These are phyloP conservation scores for Globisporangium radiosum DNA, from an alignment of 352 stramenopile species.

Conservation along the genomic window DNA sequence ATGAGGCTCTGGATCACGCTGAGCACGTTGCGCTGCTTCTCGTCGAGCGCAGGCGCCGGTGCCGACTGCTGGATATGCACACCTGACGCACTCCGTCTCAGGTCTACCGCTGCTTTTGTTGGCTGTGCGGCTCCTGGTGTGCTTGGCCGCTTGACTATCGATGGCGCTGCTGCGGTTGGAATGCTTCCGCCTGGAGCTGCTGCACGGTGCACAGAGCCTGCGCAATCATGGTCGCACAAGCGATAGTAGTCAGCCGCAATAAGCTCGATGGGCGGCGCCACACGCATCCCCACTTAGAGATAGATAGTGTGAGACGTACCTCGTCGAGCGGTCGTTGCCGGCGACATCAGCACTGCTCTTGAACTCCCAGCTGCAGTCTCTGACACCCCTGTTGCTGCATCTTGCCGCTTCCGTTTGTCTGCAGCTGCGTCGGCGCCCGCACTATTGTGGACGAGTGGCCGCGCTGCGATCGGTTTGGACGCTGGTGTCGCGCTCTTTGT, in stretches of 20 bases:
- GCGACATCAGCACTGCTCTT: constrained; percentile 1
- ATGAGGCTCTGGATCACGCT: constrained; percentile 76
- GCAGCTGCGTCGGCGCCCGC: background rate
- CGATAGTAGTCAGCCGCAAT: no score
- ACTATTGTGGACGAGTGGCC: background rate
- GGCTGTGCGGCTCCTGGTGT: background rate
- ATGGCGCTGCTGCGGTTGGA: background rate
- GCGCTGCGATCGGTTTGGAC: constrained; percentile 30
- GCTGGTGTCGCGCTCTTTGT: constrained; percentile 22
- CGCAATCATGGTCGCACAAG: no score
- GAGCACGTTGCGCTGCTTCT: constrained; percentile 63
- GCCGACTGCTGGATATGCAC: background rate
- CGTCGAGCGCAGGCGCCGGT: constrained; percentile 19
- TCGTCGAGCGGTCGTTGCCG: constrained; percentile 13
- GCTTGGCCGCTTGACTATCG: background rate
- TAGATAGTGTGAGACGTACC: constrained; percentile 6
- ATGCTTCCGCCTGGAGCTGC: constrained; percentile 4
- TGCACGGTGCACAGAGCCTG: background rate
- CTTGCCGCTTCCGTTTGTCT: constrained; percentile 5
- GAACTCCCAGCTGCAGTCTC: background rate
- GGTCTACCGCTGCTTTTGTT: background rate
- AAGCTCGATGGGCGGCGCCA: no score
- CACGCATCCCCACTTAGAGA: no score
- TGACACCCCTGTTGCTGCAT: background rate
- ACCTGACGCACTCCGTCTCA: background rate